phyloP scores from a whole-genome alignment of 352 stramenopile genomes.

The Globisporangium radiosum region DNA sequence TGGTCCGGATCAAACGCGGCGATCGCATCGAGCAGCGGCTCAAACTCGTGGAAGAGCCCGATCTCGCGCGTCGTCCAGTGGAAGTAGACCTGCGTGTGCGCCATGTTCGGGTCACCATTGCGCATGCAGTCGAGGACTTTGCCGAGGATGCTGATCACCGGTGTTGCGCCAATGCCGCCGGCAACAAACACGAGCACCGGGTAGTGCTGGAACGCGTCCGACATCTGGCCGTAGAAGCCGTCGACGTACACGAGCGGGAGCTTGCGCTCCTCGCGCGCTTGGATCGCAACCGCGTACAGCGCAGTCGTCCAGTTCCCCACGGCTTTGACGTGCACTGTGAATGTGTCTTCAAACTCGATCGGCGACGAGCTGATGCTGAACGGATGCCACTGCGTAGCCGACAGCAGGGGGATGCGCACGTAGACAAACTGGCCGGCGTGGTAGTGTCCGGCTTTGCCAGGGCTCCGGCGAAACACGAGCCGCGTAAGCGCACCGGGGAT shows the following conservation, averaged over 20 bases:
- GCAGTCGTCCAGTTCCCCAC: slow-evolving; percentile 75
- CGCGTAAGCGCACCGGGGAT: slow-evolving; percentile 79
- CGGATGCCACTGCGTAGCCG: slow-evolving; percentile 72
- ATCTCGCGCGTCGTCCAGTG: slow-evolving; percentile 82
- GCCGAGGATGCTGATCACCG: slow-evolving; percentile 83
- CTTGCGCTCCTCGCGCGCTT: slow-evolving; percentile 69
- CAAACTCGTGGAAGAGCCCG: slow-evolving; percentile 82
- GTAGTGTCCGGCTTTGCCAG: slow-evolving; percentile 72
- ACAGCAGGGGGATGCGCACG: slow-evolving; percentile 64
- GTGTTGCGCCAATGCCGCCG: slow-evolving; percentile 85
- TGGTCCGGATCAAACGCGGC: slow-evolving; percentile 69
- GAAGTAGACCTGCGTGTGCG: slow-evolving; percentile 73
- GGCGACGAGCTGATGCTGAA: slow-evolving; percentile 85
- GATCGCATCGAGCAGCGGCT: slow-evolving; percentile 71
- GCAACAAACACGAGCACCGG: slow-evolving; percentile 70
- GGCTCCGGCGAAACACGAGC: slow-evolving; percentile 70
- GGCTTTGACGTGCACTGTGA: slow-evolving; percentile 77
- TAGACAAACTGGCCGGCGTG: slow-evolving; percentile 81
- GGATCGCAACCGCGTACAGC: slow-evolving; percentile 67
- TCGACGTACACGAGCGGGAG: slow-evolving; percentile 80
- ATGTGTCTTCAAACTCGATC: slow-evolving; percentile 79
- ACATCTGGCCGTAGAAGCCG: slow-evolving; percentile 82
- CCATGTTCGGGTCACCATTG: slow-evolving; percentile 68
- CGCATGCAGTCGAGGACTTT: slow-evolving; percentile 80
- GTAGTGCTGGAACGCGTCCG: slow-evolving; percentile 79